Base-by-base conservation (phyloP, 352 stramenopile genomes). In the Globisporangium radiosum region DNA sequence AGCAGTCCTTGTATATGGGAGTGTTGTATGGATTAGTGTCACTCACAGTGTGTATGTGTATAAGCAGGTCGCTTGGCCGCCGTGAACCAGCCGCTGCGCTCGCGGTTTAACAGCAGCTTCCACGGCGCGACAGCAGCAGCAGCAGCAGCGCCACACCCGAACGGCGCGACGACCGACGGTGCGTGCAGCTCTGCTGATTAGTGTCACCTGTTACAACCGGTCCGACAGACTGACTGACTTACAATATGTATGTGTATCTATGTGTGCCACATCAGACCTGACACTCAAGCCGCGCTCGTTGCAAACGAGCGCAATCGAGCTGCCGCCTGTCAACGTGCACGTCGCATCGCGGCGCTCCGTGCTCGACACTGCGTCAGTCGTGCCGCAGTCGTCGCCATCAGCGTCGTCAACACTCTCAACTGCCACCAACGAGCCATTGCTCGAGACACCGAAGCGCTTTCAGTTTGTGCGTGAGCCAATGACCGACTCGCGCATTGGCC, bases 361-460 rank as follows among this genome's bases (percentile, higher is more conserved):
- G 52, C 60, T 60, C 1, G 60, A 79, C 36, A 57, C 70, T 4
- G 62, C 58, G 15, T 69, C 63, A 33, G 25, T 33, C n/a, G 71
- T 72, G 14, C 69, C 69, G 9, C 54, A 54, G 17, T 64, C 69
- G 6, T 54, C 70, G n/a, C 63, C 67, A n/a, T 70, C 73, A 5
- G 25, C 25, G 25, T 33, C 25, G 25, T 63, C 62, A n/a, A 55
- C 66, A 4, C 56, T 52, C 57, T 69, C 52, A 19, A 33, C 25
- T 2, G 25, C 25, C 25, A 33, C 25, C 25, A 76, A 51, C 9
- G 56, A 64, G 53, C 47, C 66, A n/a, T 42, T 69, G 11, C 61
- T 88, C 37, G 70, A 79, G 52, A 91, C 79, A n/a, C 82, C 80
- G 8, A 86, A 87, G 59, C 72, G 76, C 43, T 92, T 88, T 72